A percentile compares a stretch with the other conserved stretches of the same genome.
phyloP scores from a whole-genome alignment of 2,329 filamentous ascomycete genomes.

The Alternaria viburni region DNA sequence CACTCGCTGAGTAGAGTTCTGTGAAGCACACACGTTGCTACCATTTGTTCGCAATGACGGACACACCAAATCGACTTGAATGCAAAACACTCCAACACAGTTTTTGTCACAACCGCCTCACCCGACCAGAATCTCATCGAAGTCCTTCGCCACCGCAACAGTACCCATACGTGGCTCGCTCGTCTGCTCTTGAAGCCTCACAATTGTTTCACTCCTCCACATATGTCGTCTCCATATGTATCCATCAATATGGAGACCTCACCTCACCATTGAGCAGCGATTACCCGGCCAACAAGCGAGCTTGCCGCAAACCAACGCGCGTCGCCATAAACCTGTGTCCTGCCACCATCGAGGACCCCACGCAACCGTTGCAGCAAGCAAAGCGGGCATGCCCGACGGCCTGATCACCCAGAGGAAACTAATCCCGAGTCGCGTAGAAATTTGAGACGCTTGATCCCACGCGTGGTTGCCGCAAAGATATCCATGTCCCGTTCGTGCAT shows the following conservation, averaged over 20 bases:
- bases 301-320: not conserved
- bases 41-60: not conserved
- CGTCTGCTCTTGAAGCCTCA: not conserved
- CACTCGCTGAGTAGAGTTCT: not conserved
- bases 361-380: not conserved
- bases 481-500: conserved; percentile 1
- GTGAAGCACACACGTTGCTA: not conserved
- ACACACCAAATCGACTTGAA: not conserved
- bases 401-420: not conserved
- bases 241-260: not conserved
- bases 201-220: not conserved
- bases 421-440: not conserved
- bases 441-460: not conserved
- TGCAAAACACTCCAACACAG: not conserved
- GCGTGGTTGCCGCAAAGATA: not conserved
- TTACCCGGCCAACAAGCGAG: not conserved
- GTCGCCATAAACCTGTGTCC: not conserved
- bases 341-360: not conserved
- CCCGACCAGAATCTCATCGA: not conserved
- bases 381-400: not conserved
- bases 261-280: not conserved
- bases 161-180: not conserved
- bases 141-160: not conserved
- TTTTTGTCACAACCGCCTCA: not conserved
- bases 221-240: not conserved